phyloP scores from a whole-genome alignment of 1,284 basidiomycete genomes.

The Jaminaea rosea region DNA sequence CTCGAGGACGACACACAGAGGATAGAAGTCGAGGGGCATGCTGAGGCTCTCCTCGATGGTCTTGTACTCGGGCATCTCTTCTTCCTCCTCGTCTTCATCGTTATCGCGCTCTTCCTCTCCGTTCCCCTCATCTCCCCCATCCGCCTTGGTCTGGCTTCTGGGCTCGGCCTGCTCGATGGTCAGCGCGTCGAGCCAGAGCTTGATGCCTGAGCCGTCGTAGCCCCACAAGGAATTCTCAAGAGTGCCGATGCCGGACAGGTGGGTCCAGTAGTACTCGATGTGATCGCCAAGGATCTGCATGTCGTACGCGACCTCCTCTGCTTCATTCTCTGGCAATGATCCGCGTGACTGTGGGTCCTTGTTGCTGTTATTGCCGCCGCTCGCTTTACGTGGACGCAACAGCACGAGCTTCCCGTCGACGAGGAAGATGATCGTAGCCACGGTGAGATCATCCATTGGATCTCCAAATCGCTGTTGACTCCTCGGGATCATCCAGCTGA shows the following conservation, averaged over 20 bases:
- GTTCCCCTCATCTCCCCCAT: neutral
- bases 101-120: no score
- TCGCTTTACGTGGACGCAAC: conserved; percentile 52
- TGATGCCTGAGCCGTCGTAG: conserved; percentile 79
- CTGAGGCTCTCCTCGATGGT: conserved; percentile 84
- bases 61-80: conserved; percentile 48
- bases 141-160: neutral
- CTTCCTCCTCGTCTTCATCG: conserved; percentile 36
- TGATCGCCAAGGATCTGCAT: conserved; percentile 92
- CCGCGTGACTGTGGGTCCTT: neutral
- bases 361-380: neutral
- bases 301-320: conserved; percentile 90
- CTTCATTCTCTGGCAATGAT: conserved; percentile 51
- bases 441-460: conserved; percentile 81
- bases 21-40: conserved; percentile 86
- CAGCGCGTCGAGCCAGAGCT: conserved; percentile 90
- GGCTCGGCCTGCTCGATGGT: conserved; percentile 56
- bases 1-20: conserved; percentile 91
- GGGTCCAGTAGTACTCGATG: conserved; percentile 98
- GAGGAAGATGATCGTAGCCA: conserved; percentile 91
- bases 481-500: conserved; percentile 94
- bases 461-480: conserved; percentile 90
- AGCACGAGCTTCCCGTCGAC: conserved; percentile 86
- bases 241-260: conserved; percentile 79
- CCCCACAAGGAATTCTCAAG: conserved; percentile 96